Evolutionary conservation across 805 yeast genomes (phyloP), one percentile per base, ranked within the genome.

Genomic region (Yamadazyma philogaea): DNA sequence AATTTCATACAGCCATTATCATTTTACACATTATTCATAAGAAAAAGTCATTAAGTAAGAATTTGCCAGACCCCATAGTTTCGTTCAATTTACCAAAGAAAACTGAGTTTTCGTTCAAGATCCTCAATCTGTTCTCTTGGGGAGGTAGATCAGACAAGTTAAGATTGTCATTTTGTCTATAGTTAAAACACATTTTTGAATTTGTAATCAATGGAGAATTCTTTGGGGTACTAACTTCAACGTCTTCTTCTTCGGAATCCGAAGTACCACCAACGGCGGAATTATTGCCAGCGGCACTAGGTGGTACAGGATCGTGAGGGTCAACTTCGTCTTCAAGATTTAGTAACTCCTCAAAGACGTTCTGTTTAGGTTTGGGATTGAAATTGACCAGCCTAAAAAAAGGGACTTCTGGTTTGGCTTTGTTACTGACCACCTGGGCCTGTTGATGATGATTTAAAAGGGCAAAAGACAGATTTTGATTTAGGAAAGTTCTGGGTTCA

Each of bases 31-130:
- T 24, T 24, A 37, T 35, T 59, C 56, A 70, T 47, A 69, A 63
- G 52, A 68, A 66, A 47, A 70, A 70, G 43, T 70, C 75, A 48
- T 68, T 68, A 49, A 70, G 63, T 47, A 69, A 52, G 43, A 70
- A 66, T 36, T 61, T 67, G 19, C 70, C 66, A 21, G 66, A 58
- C 39, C 74, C 63, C 42, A 70, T 64, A 70, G 69, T 70, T 54
- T 69, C 74, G 43, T 70, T 66, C 40, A 72, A 71, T 47, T 60
- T 64, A 35, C 74, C 74, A 22, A 64, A 53, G 33, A 68, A 50
- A 37, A 69, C 57, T 30, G 68, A 61, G 39, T 63, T 51, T 39
- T 60, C 61, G 46, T 66, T 70, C 49, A 70, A 55, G 31, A 65
- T 55, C 49, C 57, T 63, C 22, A 63, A 50, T 39, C 66, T 68